phyloP scores from a whole-genome alignment of 164 flowering plant genomes.

The Vitis rotundifolia region DNA sequence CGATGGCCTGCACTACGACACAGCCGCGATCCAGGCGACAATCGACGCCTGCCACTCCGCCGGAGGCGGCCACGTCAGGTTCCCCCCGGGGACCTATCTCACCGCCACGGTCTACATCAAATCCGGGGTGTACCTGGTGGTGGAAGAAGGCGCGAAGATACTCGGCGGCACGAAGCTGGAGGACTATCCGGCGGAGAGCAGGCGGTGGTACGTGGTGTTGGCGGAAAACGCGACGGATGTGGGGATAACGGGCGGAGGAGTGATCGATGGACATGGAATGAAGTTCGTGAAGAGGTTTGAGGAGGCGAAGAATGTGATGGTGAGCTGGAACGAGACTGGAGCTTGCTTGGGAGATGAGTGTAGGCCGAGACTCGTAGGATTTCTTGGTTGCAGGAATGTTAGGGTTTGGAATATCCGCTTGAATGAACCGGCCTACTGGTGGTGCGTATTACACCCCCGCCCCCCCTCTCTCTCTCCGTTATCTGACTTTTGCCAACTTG shows the following conservation, averaged over 20 bases:
- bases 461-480: neutral
- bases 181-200: slow-evolving; percentile 61
- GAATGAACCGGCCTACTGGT: slow-evolving; percentile 81
- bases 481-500: neutral
- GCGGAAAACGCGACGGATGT: slow-evolving; percentile 80
- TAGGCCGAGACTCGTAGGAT: slow-evolving; percentile 85
- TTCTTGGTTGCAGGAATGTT: slow-evolving; percentile 58
- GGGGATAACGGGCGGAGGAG: slow-evolving; percentile 88
- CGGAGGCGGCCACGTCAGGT: slow-evolving; percentile 54
- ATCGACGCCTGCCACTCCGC: slow-evolving; percentile 60
- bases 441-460: slow-evolving; percentile 42
- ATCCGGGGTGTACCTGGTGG: slow-evolving; percentile 60
- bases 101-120: slow-evolving; percentile 68
- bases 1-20: slow-evolving; percentile 74
- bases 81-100: slow-evolving; percentile 70
- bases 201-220: slow-evolving; percentile 77
- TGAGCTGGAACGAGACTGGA: slow-evolving; percentile 91
- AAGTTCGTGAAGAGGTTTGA: slow-evolving; percentile 60
- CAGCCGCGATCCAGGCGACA: slow-evolving; percentile 73
- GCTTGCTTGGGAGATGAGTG: slow-evolving; percentile 88
- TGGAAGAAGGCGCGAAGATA: slow-evolving; percentile 53
- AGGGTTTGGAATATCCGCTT: slow-evolving; percentile 51
- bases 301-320: slow-evolving; percentile 88
- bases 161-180: slow-evolving; percentile 57
- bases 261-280: slow-evolving; percentile 77